Evolutionary conservation across 306 rosid species (phyloP).

Genomic region (Luffa aegyptiaca): DNA sequence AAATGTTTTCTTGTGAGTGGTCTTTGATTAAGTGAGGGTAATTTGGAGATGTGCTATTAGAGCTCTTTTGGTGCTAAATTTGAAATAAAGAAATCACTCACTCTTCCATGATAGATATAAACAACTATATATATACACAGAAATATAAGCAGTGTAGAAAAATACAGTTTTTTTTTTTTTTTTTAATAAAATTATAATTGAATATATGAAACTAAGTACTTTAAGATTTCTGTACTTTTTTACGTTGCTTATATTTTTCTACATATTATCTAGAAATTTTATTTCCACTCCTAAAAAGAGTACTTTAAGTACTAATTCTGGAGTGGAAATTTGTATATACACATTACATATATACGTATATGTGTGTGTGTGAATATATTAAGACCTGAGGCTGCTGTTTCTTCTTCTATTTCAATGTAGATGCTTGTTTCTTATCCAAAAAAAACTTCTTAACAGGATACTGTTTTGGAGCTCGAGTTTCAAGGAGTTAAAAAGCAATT

Average conservation of each 20-base stretch:
- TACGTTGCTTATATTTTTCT: no score
- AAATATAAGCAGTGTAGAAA: no score
- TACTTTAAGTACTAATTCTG: no score
- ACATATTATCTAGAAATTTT: no score
- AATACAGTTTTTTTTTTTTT: no score
- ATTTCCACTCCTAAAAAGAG: no score
- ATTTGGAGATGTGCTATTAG: background rate
- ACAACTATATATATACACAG: background rate
- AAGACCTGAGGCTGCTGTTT: background rate
- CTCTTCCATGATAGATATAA: background rate
- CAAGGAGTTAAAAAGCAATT: constrained; percentile 88
- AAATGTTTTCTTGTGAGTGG: background rate
- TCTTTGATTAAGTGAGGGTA: background rate
- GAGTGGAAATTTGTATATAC: background rate
- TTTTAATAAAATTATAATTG: no score
- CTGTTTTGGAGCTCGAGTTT: constrained; percentile 95
- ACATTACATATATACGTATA: no score
- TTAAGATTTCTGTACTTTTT: no score
- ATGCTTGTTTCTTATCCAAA: constrained; percentile 1
- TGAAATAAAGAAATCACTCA: background rate
- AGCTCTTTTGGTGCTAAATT: background rate
- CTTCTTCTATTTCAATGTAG: background rate
- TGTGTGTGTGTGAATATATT: no score
- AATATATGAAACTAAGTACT: no score
- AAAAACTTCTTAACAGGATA: constrained; percentile 51